Conservation (phyloP, 2,329 filamentous ascomycete genomes). For the Didymella lethalis region DNA sequence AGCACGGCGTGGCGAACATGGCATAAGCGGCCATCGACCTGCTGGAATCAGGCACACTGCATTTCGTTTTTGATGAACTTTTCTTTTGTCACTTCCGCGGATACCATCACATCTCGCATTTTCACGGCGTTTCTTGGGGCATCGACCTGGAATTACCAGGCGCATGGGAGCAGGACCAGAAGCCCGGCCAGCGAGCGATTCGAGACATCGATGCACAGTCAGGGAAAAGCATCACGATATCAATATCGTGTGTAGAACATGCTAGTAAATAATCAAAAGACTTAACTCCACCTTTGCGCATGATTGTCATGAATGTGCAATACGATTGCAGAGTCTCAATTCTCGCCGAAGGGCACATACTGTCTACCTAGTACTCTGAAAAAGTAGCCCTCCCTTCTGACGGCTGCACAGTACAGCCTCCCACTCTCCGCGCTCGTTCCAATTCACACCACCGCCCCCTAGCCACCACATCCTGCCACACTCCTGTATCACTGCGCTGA, state of each 20-base stretch:
- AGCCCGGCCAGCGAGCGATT: slow-evolving; percentile 1
- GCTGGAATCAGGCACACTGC: slow-evolving; percentile 14
- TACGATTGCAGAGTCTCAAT: not conserved
- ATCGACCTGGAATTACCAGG: slow-evolving; percentile 12
- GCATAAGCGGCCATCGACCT: slow-evolving; percentile 27
- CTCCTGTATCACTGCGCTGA: not conserved
- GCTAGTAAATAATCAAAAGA: slow-evolving; percentile 15
- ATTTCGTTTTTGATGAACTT: slow-evolving; percentile 17
- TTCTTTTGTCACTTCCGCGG: slow-evolving; percentile 21
- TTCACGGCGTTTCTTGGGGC: slow-evolving; percentile 12
- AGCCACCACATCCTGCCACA: slow-evolving; percentile 6
- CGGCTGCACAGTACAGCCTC: not conserved
- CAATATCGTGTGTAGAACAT: slow-evolving; percentile 13
- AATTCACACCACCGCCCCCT: no score
- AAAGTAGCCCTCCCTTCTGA: not conserved
- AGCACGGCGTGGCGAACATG: slow-evolving; percentile 38
- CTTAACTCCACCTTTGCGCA: not conserved
- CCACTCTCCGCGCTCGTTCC: no score
- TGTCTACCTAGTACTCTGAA: not conserved
- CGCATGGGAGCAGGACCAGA: slow-evolving; percentile 5
- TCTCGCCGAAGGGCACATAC: not conserved
- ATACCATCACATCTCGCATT: slow-evolving; percentile 23
- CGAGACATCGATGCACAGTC: not conserved
- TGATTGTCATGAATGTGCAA: not conserved
- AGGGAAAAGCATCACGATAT: slow-evolving; percentile 9